Conservation (phyloP, 495 filamentous ascomycete species). For the Pseudevernia furfuracea region DNA sequence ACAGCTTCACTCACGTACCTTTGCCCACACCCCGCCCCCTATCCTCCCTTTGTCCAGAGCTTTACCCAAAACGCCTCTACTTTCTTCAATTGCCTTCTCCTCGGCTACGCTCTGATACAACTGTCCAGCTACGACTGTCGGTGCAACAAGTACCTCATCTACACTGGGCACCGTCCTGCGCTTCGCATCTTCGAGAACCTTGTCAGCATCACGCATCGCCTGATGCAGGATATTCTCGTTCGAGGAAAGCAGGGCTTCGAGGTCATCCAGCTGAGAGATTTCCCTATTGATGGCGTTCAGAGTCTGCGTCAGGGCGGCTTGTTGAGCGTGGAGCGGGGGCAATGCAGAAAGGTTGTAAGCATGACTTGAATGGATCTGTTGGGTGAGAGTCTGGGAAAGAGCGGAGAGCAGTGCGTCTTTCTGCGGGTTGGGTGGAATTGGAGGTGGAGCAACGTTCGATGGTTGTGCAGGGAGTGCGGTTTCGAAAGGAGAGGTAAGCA, state of each 20-base stretch:
- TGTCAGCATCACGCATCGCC: conserved; percentile 69
- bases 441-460: conserved; percentile 56
- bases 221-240: conserved; percentile 74
- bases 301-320: conserved; percentile 62
- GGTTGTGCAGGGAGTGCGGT: conserved; percentile 53
- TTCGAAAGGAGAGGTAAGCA: conserved; percentile 63
- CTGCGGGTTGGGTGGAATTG: conserved; percentile 92
- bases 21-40: conserved; percentile 71
- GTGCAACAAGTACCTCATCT: conserved; percentile 87
- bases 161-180: conserved; percentile 53
- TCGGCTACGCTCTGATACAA: conserved; percentile 82
- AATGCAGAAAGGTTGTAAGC: conserved; percentile 62
- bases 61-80: conserved; percentile 73
- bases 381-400: conserved; percentile 59
- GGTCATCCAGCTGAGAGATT: conserved; percentile 55
- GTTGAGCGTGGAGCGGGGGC: conserved; percentile 69
- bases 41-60: conserved; percentile 78
- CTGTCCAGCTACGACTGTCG: conserved; percentile 86
- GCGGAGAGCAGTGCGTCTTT: conserved; percentile 81
- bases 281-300: conserved; percentile 62
- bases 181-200: conserved; percentile 60
- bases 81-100: conserved; percentile 74
- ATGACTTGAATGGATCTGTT: conserved; percentile 56
- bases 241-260: conserved; percentile 59
- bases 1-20: conserved; percentile 36